A percentile compares a stretch with the other conserved stretches of the same genome.
Conservation (phyloP, 2,329 filamentous ascomycete species). For the Stachybotrys chlorohalonatus region DNA sequence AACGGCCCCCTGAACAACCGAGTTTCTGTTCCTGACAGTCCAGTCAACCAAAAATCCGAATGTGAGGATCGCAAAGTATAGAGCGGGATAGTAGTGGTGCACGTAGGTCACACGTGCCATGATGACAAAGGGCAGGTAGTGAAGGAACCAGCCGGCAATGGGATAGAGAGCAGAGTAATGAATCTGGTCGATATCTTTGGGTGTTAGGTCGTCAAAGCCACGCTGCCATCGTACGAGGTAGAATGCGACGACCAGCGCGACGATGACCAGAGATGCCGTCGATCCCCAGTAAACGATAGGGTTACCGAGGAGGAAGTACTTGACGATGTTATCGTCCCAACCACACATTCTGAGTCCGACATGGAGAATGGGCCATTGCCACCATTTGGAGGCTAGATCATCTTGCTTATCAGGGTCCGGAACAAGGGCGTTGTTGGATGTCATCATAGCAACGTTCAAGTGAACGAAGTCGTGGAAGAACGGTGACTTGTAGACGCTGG, state of each 20-base stretch:
- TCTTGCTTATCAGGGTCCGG: constrained; percentile 99
- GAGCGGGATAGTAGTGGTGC: constrained; percentile 96
- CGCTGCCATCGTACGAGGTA: constrained; percentile 94
- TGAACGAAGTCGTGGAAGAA: constrained; percentile 98
- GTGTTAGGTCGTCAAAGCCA: constrained; percentile 75
- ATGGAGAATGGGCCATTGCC: constrained; percentile 96
- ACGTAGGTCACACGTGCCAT: constrained; percentile 99
- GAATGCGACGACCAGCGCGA: constrained; percentile 67
- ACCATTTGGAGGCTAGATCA: constrained; percentile 90
- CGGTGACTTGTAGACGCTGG: constrained; percentile 88
- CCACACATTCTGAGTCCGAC: constrained; percentile 97
- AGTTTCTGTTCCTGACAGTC: constrained; percentile 59
- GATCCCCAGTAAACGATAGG: constrained; percentile 94
- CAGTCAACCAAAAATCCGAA: constrained; percentile 87
- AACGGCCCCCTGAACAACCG: constrained; percentile 54
- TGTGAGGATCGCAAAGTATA: constrained; percentile 91
- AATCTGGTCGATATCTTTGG: constrained; percentile 80
- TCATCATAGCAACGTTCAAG: constrained; percentile 99
- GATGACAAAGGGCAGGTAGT: constrained; percentile 90
- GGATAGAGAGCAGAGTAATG: constrained; percentile 92
- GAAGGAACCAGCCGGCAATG: constrained; percentile 85
- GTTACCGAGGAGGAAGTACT: constrained; percentile 98
- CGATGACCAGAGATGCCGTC: constrained; percentile 66
- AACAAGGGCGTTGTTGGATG: constrained; percentile 95
- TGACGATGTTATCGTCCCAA: constrained; percentile 91